Evolutionary conservation across 2,329 filamentous ascomycete genomes (phyloP), one percentile per base, ranked within the genome.

Genomic region (Trichoderma sp.): DNA sequence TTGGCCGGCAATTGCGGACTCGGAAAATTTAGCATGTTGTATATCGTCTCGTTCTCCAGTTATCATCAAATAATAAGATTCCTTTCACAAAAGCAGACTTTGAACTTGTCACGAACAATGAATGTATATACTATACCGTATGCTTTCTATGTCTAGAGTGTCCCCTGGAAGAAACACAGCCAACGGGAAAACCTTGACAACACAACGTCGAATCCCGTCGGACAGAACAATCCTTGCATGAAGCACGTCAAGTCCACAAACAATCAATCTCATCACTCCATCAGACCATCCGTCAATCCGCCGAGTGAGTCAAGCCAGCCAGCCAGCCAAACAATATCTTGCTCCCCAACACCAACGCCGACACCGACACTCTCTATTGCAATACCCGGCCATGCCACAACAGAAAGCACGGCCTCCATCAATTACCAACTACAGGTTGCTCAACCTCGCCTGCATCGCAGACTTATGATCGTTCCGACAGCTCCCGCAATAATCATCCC

Each of bases 401-500:
- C 19, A 30, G 7, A 39, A 39, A 26, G 9, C 28, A n/a, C 43
- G 30, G 10, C 30, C n/a, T 24, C n/a, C 6, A n/a, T 24, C 24
- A 39, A 41, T 30, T 19, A 15, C 50, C 7, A 19, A 19, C 67
- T 62, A 73, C 44, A 55, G 58, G 39, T 64, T 67, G 7, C 69
- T 72, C 65, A 75, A 66, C 58, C 69, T 73, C 68, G 74, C 73
- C 66, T 66, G 70, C 67, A 75, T 73, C 52, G 77, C 71, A 5
- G 65, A 70, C 28, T 72, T 68, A 43, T 76, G 73, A 69, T 87
- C 85, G 12, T 72, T 74, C 68, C 75, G 77, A 69, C 85, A 87
- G 72, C 85, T 87, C 34, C 83, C 81, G 64, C 85, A 87, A 69
- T 87, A 85, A 66, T 78, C 79, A 3, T 80, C 76, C 66, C 83